Conservation (phyloP, 75 land plant genomes). For the Selaginella moellendorffii region DNA sequence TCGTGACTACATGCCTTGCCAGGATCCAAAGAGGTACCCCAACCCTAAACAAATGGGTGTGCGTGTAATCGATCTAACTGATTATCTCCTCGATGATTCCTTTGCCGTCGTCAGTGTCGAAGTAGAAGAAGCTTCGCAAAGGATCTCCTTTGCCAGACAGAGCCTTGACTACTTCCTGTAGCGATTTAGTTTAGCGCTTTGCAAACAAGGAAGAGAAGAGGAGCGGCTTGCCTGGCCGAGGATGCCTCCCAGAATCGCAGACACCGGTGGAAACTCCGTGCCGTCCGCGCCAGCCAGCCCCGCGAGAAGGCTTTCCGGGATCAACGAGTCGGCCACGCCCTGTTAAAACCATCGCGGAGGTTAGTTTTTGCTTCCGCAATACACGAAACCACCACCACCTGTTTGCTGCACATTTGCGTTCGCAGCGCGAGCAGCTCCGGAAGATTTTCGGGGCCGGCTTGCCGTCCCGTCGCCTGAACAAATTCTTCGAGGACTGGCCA, state of each 20-base stretch:
- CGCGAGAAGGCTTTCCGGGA: slow-evolving; percentile 41
- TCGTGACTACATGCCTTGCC: too few species aligned
- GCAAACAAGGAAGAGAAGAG: not conserved
- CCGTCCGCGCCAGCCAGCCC: slow-evolving; percentile 29
- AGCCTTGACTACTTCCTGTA: slow-evolving; percentile 85
- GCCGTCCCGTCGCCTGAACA: slow-evolving; percentile 40
- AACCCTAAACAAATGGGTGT: too few species aligned
- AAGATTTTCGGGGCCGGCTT: slow-evolving; percentile 57
- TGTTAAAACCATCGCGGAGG: slow-evolving; percentile 17
- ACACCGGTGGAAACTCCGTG: slow-evolving; percentile 78
- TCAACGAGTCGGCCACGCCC: slow-evolving; percentile 37
- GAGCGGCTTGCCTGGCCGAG: slow-evolving; percentile 75
- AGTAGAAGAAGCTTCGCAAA: slow-evolving; percentile 77
- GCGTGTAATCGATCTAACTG: too few species aligned
- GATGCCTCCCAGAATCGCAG: slow-evolving; percentile 91
- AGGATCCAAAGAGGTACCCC: too few species aligned
- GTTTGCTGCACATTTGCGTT: slow-evolving; percentile 50
- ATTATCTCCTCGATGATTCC: slow-evolving; percentile 71
- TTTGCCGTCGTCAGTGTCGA: slow-evolving; percentile 82
- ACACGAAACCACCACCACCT: slow-evolving; percentile 27
- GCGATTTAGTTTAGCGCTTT: too few species aligned
- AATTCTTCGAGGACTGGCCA: slow-evolving; percentile 69
- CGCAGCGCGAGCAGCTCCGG: slow-evolving; percentile 38
- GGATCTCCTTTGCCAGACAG: slow-evolving; percentile 97
- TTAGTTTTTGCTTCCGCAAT: too few species aligned